Base-by-base conservation (phyloP, 208 protist genomes). In the Herpetomonas samuelpessoai region DNA sequence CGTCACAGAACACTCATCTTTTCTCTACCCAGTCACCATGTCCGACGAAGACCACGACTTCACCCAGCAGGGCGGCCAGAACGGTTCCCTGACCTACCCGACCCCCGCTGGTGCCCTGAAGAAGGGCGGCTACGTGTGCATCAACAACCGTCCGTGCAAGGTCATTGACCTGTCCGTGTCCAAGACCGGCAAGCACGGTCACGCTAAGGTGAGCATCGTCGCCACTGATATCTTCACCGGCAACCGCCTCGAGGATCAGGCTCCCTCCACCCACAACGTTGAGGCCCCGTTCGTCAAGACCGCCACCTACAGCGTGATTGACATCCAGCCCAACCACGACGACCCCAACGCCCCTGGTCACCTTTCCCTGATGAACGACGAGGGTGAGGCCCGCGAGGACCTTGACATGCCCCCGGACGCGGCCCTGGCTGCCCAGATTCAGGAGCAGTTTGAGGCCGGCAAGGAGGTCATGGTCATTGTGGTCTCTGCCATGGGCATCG, bases 161-260 rank as follows among this genome's bases (percentile, higher is more conserved):
- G 89, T 99, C 45, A 96, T 99, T 60, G 97, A 98, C 65, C 93
- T 98, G 71, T 98, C 92, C 48, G 98, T 97, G 22, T 99, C 98
- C 39, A 99, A 98, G 87, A 98, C 97, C 52, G 98, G 98, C 63
- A 99, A 99, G 87, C 98, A 99, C 82, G 98, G 98, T 65, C 95
- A 98, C 79, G 98, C 98, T 30, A 99, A 99, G 89, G 97, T 98
- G 45, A 90, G 98, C 70, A 96, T 99, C 71, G 89, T 91, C 59
- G 98, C 86, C 57, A 95, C 98, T 52, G 98, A 99, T 71, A 98
- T 99, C 66, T 99, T 99, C 87, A 99, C 93, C 53, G 92, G 94
- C 57, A 98, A 98, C 81, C 98, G 98, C 81, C 93, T 98, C 61
- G 98, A 99, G 84, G 97, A 98, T 57, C 87, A 99, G 67, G 96